Evolutionary conservation across 192 early-diverging fungal genomes (phyloP).

Genomic region (Backusella morwellensis): DNA sequence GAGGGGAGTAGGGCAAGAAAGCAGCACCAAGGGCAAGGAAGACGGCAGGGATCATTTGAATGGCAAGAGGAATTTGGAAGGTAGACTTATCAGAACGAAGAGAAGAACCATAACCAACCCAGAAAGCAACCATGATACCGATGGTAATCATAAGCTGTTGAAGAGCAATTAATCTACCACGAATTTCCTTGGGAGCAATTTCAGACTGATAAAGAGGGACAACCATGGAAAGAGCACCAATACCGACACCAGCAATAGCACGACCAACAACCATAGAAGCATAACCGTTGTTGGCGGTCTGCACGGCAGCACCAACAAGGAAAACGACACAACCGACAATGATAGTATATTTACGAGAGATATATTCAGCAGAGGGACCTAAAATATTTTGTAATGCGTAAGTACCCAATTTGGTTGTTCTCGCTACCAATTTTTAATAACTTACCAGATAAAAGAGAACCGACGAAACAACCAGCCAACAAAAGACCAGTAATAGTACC

Average conservation of each 20-base stretch:
- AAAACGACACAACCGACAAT: slow-evolving; percentile 64
- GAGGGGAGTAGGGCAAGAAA: slow-evolving; percentile 84
- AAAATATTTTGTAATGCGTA: background rate
- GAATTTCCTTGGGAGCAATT: slow-evolving; percentile 76
- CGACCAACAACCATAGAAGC: slow-evolving; percentile 71
- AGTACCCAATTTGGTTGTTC: background rate
- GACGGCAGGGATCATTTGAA: slow-evolving; percentile 81
- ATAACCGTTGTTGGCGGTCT: slow-evolving; percentile 55
- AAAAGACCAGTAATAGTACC: slow-evolving; percentile 56
- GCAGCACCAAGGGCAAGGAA: slow-evolving; percentile 61
- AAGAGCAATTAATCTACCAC: slow-evolving; percentile 80
- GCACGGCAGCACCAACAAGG: slow-evolving; percentile 69
- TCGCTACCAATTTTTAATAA: background rate
- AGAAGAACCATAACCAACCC: slow-evolving; percentile 32
- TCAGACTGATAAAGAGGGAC: slow-evolving; percentile 50
- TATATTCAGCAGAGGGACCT: slow-evolving; percentile 6
- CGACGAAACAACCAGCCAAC: slow-evolving; percentile 69
- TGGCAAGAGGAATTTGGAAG: slow-evolving; percentile 78
- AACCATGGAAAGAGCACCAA: slow-evolving; percentile 27
- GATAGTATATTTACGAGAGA: slow-evolving; percentile 68
- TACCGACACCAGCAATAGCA: slow-evolving; percentile 65
- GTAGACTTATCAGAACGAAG: slow-evolving; percentile 34
- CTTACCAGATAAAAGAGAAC: slow-evolving; percentile 58
- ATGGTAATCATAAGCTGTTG: slow-evolving; percentile 93
- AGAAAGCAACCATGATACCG: slow-evolving; percentile 67